Conservation (phyloP, 164 flowering plant genomes). For the Buxus sempervirens region DNA sequence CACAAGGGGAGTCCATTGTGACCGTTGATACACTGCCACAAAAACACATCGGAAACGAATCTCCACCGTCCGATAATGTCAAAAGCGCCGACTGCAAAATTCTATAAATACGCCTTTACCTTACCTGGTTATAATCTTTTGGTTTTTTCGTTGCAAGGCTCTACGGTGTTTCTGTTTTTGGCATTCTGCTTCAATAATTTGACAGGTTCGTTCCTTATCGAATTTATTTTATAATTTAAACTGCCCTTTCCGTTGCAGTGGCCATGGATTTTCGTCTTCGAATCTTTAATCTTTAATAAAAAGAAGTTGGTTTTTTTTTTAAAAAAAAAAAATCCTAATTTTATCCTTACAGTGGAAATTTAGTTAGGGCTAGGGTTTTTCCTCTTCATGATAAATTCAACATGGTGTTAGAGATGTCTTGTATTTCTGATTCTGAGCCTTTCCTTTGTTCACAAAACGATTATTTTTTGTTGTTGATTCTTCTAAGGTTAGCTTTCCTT, state of each 20-base stretch:
- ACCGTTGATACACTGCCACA: conserved; percentile 26
- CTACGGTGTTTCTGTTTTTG: neutral
- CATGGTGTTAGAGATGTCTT: too few species aligned
- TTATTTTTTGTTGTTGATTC: too few species aligned
- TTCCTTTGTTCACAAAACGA: too few species aligned
- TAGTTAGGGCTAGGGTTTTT: neutral
- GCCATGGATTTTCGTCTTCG: too few species aligned
- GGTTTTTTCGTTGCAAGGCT: too few species aligned
- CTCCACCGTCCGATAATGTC: conserved; percentile 26
- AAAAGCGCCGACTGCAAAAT: neutral
- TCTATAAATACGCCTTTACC: conserved; percentile 15
- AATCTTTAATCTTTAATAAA: neutral
- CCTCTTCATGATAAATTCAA: too few species aligned
- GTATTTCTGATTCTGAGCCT: too few species aligned
- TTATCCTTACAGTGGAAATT: neutral
- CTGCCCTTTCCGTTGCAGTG: too few species aligned
- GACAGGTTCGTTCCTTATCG: neutral
- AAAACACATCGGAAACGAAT: conserved; percentile 36
- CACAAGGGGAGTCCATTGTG: conserved; percentile 20
- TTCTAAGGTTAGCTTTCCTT: too few species aligned
- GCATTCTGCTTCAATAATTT: neutral
- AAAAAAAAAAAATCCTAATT: too few species aligned
- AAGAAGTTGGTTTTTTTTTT: neutral
- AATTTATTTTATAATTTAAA: too few species aligned
- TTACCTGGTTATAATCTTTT: too few species aligned